phyloP scores from a whole-genome alignment of 108 stramenopile genomes.

The Phaeodactylum tricornutum region DNA sequence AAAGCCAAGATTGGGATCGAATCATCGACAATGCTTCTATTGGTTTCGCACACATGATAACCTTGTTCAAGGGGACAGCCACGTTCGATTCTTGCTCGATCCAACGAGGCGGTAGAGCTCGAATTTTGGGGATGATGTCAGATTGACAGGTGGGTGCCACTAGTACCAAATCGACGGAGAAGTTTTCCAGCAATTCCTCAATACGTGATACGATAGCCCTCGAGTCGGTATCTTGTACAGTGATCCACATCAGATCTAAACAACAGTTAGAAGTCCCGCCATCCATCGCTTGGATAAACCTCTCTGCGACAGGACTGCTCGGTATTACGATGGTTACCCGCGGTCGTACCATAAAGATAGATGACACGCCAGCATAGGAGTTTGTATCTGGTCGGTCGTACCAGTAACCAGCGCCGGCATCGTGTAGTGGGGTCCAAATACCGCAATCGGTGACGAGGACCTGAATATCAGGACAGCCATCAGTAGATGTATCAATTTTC shows the following conservation, averaged over 20 bases:
- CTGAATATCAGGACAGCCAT: conserved; percentile 24
- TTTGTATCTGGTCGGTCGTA: conserved; percentile 71
- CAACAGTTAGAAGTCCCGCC: conserved; percentile 18
- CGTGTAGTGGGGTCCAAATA: conserved; percentile 32
- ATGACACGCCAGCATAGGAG: conserved; percentile 51
- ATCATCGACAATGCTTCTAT: conserved; percentile 27
- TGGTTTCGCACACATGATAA: conserved; percentile 28
- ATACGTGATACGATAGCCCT: conserved; percentile 13
- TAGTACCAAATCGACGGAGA: conserved; percentile 53
- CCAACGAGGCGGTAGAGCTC: conserved; percentile 34
- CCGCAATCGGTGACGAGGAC: conserved; percentile 66
- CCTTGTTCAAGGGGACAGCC: conserved; percentile 19
- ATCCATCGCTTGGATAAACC: conserved; percentile 32
- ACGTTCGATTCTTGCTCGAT: conserved; percentile 3
- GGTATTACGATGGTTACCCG: conserved; percentile 64
- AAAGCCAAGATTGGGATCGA: conserved; percentile 45
- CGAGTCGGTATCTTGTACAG: too few relatives aligned
- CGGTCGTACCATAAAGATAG: conserved; percentile 61
- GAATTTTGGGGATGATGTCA: conserved; percentile 5
- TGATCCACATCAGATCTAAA: too few relatives aligned
- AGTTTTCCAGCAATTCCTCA: conserved; percentile 24
- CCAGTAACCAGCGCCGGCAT: conserved; percentile 65
- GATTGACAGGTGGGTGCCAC: conserved; percentile 59
- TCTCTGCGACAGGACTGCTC: conserved; percentile 20
- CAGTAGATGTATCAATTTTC: background rate